Base-by-base conservation (phyloP, 129 eudicot genomes). In the Glebionis coronaria region DNA sequence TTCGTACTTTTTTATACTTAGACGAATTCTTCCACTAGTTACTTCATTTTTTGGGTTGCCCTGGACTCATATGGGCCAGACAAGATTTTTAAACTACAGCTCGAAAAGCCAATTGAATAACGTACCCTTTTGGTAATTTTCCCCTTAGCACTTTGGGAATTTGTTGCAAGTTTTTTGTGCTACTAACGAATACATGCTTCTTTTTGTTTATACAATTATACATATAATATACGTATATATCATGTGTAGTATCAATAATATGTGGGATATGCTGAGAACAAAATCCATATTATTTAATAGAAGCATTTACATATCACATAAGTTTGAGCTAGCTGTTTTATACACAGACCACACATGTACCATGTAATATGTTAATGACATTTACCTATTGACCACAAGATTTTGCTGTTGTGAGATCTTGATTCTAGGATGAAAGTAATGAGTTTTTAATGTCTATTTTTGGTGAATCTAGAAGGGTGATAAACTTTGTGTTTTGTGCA, bases 251-350 rank as follows among this genome's bases (percentile, higher is more conserved):
- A 61, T 76, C 80, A 69, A n/a, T 53, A 76, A 76, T 68, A 69
- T 76, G 80, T 76, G 80, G 80, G 80, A 76, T 76, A 76, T 76
- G 80, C 80, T 76, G 44, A 60, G 70, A 61, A 68, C 75, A 68
- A 68, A 60, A 76, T 76, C 80, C 60, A 76, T 42, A 57, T 68
- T 50, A 52, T 68, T 76, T 76, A 76, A 61, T 76, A 61, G 65
- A 76, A 54, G 80, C 59, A 35, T 68, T 75, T 60, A 68, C 75
- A 76, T 68, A 76, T 76, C 75, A 61, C 58, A 76, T 61, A 68
- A 68, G 20, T 6, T 68, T 52, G 70, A 76, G 75, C 75, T 76
- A 69, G 80, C 80, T 76, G 75, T 68, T 70, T 60, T 27, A 53
- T 69, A 68, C 79, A 70, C 54, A 60, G 74, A 69, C 70, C 69